phyloP scores from a whole-genome alignment of 2,329 filamentous ascomycete species.

The Aspergillus tamarii region DNA sequence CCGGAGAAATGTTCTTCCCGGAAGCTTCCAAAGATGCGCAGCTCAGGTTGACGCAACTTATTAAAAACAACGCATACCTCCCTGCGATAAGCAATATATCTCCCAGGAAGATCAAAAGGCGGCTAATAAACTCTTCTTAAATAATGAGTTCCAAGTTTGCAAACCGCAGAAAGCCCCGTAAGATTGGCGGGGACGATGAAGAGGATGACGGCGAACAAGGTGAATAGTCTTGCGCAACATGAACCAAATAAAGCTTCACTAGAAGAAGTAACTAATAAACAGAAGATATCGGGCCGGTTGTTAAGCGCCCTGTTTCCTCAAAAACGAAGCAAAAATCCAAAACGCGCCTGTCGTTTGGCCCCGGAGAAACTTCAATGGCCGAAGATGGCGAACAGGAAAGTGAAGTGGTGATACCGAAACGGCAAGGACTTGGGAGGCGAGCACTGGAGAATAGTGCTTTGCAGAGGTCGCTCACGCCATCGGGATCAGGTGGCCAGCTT shows the following conservation, averaged over 20 bases:
- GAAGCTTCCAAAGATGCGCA: conserved; percentile 25
- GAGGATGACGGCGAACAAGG: conserved; percentile 44
- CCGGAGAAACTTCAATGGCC: conserved; percentile 57
- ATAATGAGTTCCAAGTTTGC: conserved; percentile 64
- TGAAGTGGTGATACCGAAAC: conserved; percentile 63
- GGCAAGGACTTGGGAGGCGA: conserved; percentile 62
- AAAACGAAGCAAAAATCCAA: conserved; percentile 72
- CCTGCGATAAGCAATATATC: conserved; percentile 1
- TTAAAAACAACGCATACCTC: neutral
- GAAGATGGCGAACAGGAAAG: conserved; percentile 58
- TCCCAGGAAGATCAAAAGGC: neutral
- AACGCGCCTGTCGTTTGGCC: conserved; percentile 77
- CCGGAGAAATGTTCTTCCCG: conserved; percentile 42
- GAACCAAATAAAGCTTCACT: neutral
- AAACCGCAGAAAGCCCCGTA: conserved; percentile 69
- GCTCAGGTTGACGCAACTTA: neutral
- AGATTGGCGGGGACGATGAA: conserved; percentile 74
- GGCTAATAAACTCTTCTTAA: neutral
- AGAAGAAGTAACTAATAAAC: conserved; percentile 26
- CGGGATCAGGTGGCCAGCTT: conserved; percentile 54
- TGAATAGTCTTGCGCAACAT: conserved; percentile 34
- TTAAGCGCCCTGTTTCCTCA: conserved; percentile 55
- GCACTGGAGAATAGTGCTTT: conserved; percentile 69
- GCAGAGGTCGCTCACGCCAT: conserved; percentile 56
- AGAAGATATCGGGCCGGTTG: conserved; percentile 51